Base-by-base conservation (phyloP, 2,329 filamentous ascomycete genomes). In the Polytolypa hystricis region DNA sequence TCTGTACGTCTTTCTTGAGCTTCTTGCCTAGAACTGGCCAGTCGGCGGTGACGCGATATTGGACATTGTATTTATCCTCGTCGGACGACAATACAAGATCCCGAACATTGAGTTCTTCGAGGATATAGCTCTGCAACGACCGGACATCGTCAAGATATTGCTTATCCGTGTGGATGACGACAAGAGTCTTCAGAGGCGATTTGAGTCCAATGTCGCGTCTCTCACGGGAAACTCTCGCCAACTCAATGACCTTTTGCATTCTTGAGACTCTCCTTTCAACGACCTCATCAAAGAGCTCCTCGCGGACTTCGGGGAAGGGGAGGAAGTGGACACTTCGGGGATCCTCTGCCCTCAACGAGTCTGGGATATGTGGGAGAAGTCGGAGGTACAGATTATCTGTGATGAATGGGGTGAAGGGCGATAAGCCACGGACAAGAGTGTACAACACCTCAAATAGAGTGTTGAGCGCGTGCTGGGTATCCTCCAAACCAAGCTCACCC, bases 21-120 rank as follows among this genome's bases (percentile, higher is more conserved):
- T 96, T 96, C 74, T 94, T 94, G 46, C 91, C 91, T 11, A 98
- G 71, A 2, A 84, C 81, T 10, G 91, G 86, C 81, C 91, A 95
- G 60, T 98, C 91, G 5, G 86, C 87, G 26, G 74, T 77, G 11
- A 89, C 84, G 43, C 82, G 85, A 64, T 95, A 93, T 55, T 91
- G 80, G 30, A 98, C 86, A 37, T 86, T 84, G 66, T 95, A 95
- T 57, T 81, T 84, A 38, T 77, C 80, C 63, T 96, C 91, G 45
- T 96, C 86, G 5, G 75, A 79, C 2, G 84, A 85, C 36, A 95
- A 70, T 8, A 94, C 68, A 18, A 96, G 67, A 43, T 94, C 84
- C 44, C 81, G 77, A 33, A 98, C 73, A 54, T 96, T 98, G 34
- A 96, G 70, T 63, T 96, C 91, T 54, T 95, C 87, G 8, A 74